phyloP scores from a whole-genome alignment of 2,329 filamentous ascomycete genomes.

The Meredithiella fracta region DNA sequence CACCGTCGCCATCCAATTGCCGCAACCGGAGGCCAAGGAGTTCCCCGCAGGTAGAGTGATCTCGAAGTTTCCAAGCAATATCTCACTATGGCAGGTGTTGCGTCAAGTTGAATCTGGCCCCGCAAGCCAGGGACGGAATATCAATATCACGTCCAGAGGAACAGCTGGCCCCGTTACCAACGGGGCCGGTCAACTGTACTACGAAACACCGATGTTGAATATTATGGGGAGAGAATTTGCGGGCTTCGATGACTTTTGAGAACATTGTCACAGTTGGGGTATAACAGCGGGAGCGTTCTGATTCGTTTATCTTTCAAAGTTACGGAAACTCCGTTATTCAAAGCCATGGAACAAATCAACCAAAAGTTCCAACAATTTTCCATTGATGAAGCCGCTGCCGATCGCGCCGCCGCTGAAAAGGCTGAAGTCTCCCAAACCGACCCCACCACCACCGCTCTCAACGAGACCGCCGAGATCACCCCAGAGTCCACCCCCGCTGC shows the following conservation, averaged over 20 bases:
- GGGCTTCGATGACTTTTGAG: conserved; percentile 74
- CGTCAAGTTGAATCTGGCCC: conserved; percentile 74
- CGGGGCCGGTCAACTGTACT: conserved; percentile 62
- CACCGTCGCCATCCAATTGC: conserved; percentile 75
- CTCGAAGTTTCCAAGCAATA: conserved; percentile 77
- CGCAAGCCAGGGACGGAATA: conserved; percentile 39
- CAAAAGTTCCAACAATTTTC: conserved; percentile 49
- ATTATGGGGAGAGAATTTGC: conserved; percentile 68
- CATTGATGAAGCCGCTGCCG: conserved; percentile 14
- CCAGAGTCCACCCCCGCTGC: background rate
- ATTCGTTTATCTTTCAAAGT: conserved; percentile 61
- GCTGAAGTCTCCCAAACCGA: background rate
- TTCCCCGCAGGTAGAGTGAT: conserved; percentile 51
- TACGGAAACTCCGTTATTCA: conserved; percentile 63
- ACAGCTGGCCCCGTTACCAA: conserved; percentile 43
- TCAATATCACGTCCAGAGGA: conserved; percentile 74
- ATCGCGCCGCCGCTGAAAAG: conserved; percentile 9
- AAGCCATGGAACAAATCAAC: conserved; percentile 69
- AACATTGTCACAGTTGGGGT: conserved; percentile 69
- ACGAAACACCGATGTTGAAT: conserved; percentile 72
- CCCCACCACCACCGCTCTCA: conserved; percentile 3
- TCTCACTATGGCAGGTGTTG: conserved; percentile 75
- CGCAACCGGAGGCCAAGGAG: conserved; percentile 48
- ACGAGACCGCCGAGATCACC: background rate
- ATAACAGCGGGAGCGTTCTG: conserved; percentile 68